These are phyloP conservation scores for Botrytis elliptica DNA, from an alignment of 2,329 filamentous ascomycete genomes.

Conservation along the genomic window DNA sequence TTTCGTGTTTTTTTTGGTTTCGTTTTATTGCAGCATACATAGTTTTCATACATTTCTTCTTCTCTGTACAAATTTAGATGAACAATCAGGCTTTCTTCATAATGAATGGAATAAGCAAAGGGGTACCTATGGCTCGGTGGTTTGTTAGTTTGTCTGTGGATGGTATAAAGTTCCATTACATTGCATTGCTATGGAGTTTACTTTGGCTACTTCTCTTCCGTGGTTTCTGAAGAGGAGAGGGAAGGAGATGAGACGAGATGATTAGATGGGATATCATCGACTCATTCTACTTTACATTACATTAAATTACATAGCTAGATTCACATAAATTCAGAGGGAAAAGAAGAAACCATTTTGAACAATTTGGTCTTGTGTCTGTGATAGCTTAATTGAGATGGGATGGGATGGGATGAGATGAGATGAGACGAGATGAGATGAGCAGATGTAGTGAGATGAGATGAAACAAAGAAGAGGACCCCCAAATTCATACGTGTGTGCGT, in stretches of 20 bases:
- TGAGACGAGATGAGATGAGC: neutral
- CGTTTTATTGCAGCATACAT: neutral
- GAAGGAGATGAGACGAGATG: neutral
- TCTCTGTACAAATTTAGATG: constrained; percentile 8
- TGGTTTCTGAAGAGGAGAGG: neutral
- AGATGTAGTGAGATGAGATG: neutral
- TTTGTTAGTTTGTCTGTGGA: neutral
- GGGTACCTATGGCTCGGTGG: neutral
- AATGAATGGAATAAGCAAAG: neutral
- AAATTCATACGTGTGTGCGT: neutral
- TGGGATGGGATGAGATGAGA: neutral
- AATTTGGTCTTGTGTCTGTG: neutral
- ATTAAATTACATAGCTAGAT: neutral
- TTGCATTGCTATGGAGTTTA: constrained; percentile 9
- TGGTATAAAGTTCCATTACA: neutral
- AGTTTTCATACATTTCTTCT: neutral
- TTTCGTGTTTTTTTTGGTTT: constrained; percentile 19
- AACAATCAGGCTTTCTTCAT: neutral
- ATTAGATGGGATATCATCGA: neutral
- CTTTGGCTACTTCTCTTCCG: neutral
- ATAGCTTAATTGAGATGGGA: neutral
- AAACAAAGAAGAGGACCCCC: neutral
- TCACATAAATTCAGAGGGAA: neutral
- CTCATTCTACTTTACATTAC: neutral
- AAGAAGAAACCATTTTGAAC: neutral